Evolutionary conservation across 805 yeast genomes (phyloP), one percentile per base, ranked within the genome.

Genomic region (Wickerhamomyces strasburgensis): DNA sequence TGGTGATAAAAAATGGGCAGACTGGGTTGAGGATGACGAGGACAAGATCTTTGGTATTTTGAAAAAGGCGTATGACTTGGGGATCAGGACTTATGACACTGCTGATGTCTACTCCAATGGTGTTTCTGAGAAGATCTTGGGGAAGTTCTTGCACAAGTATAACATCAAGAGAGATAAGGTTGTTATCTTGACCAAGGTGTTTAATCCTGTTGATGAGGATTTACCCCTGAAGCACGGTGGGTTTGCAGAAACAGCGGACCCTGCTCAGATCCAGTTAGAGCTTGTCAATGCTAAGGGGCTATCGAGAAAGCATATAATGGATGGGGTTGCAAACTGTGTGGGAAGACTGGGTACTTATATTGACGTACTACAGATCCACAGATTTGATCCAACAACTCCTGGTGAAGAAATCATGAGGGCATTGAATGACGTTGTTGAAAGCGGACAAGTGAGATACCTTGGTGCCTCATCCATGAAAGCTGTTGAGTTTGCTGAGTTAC

Each of bases 401-500:
- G 60, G 62, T 21, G 62, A 64, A 38, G 80, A 75, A 48, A 70
- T 67, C 17, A 72, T 75, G 79, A 62, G 55, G 43, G 70, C 76
- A 1, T 58, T 74, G 43, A 65, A 74, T 47, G 75, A 72, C 46
- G 64, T 71, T 17, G 70, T 74, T 18, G 58, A 59, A 30, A 33
- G 46, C 26, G 80, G 80, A 11, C 51, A 58, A 17, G 62, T 62
- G 6, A 58, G 80, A 29, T 78, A 78, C 51, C 66, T 78, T 38
- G 84, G 83, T 7, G 81, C 83, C 2, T 75, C 81, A 0, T 60
- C 79, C 2, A 78, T 78, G 83, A 62, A 61, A 43, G 70, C 79
- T 2, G 56, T 60, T 13, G 45, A 46, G 31, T 43, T 46, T 35
- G 49, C 42, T 3, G 35, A 42, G 48, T 49, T 75, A 48, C 84